Evolutionary conservation across 306 rosid genomes (phyloP).

Genomic region (Arachis stenosperma): DNA sequence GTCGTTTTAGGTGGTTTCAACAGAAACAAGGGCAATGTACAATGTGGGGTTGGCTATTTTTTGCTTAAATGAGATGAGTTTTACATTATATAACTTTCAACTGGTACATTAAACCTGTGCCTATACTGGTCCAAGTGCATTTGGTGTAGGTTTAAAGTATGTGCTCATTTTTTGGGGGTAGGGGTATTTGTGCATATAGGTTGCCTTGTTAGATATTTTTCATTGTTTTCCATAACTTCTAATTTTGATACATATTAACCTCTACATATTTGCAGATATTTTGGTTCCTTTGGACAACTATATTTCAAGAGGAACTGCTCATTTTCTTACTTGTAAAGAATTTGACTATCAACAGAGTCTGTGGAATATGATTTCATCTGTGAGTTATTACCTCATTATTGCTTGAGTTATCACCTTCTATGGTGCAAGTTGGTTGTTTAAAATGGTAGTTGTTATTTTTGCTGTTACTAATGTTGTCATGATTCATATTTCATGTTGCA

Average conservation of each 20-base stretch:
- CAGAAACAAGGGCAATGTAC: slow-evolving; percentile 99
- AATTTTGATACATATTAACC: slow-evolving; percentile 1
- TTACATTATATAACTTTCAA: background rate
- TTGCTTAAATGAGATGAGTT: too few relatives aligned
- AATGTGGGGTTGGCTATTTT: slow-evolving; percentile 78
- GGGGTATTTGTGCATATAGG: background rate
- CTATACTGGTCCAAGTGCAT: background rate
- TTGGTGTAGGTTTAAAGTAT: background rate
- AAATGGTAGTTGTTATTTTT: background rate
- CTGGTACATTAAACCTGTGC: background rate
- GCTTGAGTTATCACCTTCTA: slow-evolving; percentile 1
- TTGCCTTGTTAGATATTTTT: background rate
- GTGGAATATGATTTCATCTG: slow-evolving; percentile 91
- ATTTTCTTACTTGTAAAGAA: slow-evolving; percentile 82
- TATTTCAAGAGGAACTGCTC: slow-evolving; percentile 85
- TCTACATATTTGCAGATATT: slow-evolving; percentile 60
- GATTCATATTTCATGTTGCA: slow-evolving; percentile 37
- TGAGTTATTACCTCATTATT: slow-evolving; percentile 52
- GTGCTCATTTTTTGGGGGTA: too few relatives aligned
- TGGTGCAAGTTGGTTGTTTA: slow-evolving; percentile 12
- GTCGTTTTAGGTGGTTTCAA: slow-evolving; percentile 77
- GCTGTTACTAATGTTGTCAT: background rate
- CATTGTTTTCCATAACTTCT: background rate
- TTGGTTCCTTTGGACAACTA: slow-evolving; percentile 96
- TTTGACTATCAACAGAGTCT: slow-evolving; percentile 90